Percentiles rank a stretch among this genome's conserved stretches.
phyloP scores from a whole-genome alignment of 306 rosid genomes.

The Datisca glomerata region DNA sequence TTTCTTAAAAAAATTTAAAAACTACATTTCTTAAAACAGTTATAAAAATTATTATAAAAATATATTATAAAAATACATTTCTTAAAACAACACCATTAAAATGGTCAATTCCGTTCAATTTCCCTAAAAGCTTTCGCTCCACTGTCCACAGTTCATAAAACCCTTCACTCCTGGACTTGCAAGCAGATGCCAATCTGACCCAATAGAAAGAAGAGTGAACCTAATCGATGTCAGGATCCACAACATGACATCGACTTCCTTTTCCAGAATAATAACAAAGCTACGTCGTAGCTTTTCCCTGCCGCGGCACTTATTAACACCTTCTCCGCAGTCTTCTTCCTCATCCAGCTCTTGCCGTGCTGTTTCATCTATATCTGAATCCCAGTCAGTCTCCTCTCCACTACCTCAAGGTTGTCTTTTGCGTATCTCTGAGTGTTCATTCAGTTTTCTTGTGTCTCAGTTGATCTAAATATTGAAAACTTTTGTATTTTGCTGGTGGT shows the following conservation, averaged over 20 bases:
- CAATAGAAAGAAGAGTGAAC: conserved; percentile 2
- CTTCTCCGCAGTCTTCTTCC: conserved; percentile 11
- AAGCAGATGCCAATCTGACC: conserved; percentile 3
- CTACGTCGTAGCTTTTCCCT: conserved; percentile 20
- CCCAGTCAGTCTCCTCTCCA: conserved; percentile 35
- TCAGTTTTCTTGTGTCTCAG: conserved; percentile 4
- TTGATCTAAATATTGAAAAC: neutral
- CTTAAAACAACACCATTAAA: no score
- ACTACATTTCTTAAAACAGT: no score
- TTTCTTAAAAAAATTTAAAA: no score
- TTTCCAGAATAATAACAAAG: conserved; percentile 27
- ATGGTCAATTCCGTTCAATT: no score
- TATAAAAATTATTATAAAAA: no score
- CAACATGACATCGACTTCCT: conserved; percentile 30
- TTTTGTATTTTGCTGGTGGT: conserved; percentile 3
- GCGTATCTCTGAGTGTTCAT: neutral
- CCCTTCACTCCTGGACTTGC: conserved; percentile 14
- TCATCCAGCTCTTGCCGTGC: conserved; percentile 31
- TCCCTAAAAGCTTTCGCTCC: no score
- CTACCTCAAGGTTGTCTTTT: conserved; percentile 28
- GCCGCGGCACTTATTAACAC: conserved; percentile 3
- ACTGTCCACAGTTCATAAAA: no score
- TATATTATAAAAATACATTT: no score
- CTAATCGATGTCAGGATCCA: conserved; percentile 10
- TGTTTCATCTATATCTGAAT: conserved; percentile 21